phyloP scores from a whole-genome alignment of 768 basidiomycete species.

The Lactarius tabidus region DNA sequence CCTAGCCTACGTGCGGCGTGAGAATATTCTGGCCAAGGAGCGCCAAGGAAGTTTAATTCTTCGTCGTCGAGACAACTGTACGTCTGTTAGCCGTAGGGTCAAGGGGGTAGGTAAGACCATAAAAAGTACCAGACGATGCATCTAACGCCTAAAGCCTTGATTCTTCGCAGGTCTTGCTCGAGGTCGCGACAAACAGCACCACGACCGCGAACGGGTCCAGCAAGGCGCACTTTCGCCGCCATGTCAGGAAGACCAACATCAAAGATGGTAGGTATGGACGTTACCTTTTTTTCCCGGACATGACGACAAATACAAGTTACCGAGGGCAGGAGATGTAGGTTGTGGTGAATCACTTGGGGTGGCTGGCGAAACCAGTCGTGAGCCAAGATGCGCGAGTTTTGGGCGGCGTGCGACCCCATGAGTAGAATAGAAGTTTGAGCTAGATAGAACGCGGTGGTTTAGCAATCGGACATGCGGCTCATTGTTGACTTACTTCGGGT shows the following conservation, averaged over 20 bases:
- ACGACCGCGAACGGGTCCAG: constrained; percentile 74
- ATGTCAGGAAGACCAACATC: constrained; percentile 1
- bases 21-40: constrained; percentile 77
- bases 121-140: constrained; percentile 77
- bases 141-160: constrained; percentile 66
- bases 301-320: constrained; percentile 86
- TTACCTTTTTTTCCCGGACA: constrained; percentile 94
- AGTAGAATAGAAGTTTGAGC: constrained; percentile 3
- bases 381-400: constrained; percentile 2
- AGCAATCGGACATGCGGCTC: not conserved
- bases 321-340: constrained; percentile 39
- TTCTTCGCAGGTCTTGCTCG: constrained; percentile 67
- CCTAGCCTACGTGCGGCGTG: constrained; percentile 55
- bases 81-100: not conserved
- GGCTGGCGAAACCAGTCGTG: not conserved
- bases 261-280: not conserved
- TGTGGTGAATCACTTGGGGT: not conserved
- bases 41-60: constrained; percentile 83
- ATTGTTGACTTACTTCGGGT: constrained; percentile 6
- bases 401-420: constrained; percentile 8
- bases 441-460: not conserved
- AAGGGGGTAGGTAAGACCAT: not conserved
- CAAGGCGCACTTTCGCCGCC: constrained; percentile 52
- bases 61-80: constrained; percentile 77
- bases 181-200: constrained; percentile 82